phyloP scores from a whole-genome alignment of 1,139 yeast species.

The Nakaseomyces sp. region DNA sequence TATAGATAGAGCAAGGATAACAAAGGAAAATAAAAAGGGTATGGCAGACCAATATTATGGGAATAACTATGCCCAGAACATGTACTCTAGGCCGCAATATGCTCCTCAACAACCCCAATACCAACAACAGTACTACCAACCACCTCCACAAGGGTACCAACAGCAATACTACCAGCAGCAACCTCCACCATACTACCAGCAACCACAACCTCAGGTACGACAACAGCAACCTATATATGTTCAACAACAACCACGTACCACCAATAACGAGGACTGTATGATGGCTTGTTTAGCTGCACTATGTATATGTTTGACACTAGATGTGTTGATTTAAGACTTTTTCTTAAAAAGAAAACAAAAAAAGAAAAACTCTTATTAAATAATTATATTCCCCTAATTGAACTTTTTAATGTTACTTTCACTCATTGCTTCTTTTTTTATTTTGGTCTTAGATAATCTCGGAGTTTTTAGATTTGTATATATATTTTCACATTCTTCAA shows the following conservation, averaged over 20 bases:
- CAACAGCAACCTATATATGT: slow-evolving; percentile 54
- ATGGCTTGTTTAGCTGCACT: slow-evolving; percentile 61
- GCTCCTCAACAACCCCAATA: slow-evolving; percentile 2
- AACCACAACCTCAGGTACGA: slow-evolving; percentile 16
- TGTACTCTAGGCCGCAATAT: not conserved
- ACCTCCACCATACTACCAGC: slow-evolving; percentile 15
- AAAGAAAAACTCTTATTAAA: too few species aligned
- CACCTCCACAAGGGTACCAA: slow-evolving; percentile 10
- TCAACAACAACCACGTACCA: slow-evolving; percentile 41
- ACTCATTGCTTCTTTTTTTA: too few species aligned
- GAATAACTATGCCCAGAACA: slow-evolving; percentile 1
- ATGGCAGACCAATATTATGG: slow-evolving; percentile 4
- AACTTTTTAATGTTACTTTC: too few species aligned
- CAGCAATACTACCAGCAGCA: slow-evolving; percentile 16
- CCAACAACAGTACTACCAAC: slow-evolving; percentile 7
- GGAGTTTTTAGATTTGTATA: not conserved
- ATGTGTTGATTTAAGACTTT: slow-evolving; percentile 52
- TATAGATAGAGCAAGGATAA: not conserved
- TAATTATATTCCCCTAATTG: not conserved
- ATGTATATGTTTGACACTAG: slow-evolving; percentile 65
- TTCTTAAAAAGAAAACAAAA: not conserved
- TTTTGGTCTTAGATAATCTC: not conserved
- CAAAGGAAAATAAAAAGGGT: not conserved
- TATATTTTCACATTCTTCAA: too few species aligned
- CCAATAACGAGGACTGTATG: slow-evolving; percentile 41